Evolutionary conservation across 106 monocot genomes (phyloP), one percentile per base, ranked within the genome.

Genomic region (Acorus calamus): DNA sequence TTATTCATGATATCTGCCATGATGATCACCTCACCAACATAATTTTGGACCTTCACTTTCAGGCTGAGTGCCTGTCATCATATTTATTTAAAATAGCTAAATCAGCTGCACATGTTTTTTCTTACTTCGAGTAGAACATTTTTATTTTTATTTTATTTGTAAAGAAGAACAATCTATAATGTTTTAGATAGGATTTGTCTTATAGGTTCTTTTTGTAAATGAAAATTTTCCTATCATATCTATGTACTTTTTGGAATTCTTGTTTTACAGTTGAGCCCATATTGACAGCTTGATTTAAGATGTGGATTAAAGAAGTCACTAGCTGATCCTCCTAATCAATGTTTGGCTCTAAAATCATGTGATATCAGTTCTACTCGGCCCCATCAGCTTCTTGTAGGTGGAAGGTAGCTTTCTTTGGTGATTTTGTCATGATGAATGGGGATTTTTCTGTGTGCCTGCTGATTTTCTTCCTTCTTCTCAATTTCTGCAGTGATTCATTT

Each of bases 351-450:
- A 41, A 98, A 98, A 75, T 88, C 96, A 60, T 98, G 91, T 70
- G 96, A 98, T 67, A 91, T 98, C 46, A 92, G 88, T 74, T 60
- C 83, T 43, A 83, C 83, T 59, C 91, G 88, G 3, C 91, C 96
- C n/a, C 91, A 98, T 83, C 84, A 87, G 50, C 80, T 98, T 44
- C 87, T 98, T 81, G 80, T 98, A 14, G 96, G 96, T 70, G 96
- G 96, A 46, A 98, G 96, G 96, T 98, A 73, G 60, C 7, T 11
- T 60, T 52, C 59, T 49, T 67, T 55, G 6, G 10, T 58, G 49
- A 4, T 3, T 42, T 53, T 3, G 3, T 42, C 11, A 44, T 63
- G 1, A 44, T 55, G 28, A 28, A 28, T 28, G 1, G 0, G 28
- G 28, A 8, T 65, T 61, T 61, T 51, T 56, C 4, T 62, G 11